A percentile compares a stretch with the other conserved stretches of the same genome.
Evolutionary conservation across 768 basidiomycete genomes (phyloP).

Genomic region (Pleurotus djamor): DNA sequence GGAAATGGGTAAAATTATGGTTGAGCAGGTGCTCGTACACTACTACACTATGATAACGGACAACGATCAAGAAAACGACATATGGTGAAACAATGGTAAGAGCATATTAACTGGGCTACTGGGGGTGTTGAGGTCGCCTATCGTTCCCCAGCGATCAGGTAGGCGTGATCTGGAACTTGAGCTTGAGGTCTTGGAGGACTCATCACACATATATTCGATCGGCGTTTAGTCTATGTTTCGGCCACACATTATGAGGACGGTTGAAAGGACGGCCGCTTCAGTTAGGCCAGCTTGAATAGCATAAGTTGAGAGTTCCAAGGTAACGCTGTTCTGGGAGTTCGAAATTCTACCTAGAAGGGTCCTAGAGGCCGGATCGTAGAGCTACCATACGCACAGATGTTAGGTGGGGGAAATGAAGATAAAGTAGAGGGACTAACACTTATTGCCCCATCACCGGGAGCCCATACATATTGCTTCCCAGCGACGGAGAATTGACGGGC

Average conservation of each 20-base stretch:
- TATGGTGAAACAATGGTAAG: too few relatives aligned
- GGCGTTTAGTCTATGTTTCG: constrained; percentile 40
- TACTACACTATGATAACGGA: too few relatives aligned
- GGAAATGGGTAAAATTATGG: not conserved
- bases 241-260: constrained; percentile 45
- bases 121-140: too few relatives aligned
- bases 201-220: not conserved
- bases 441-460: constrained; percentile 19
- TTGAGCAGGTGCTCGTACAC: too few relatives aligned
- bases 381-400: constrained; percentile 14
- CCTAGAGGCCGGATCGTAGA: too few relatives aligned
- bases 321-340: constrained; percentile 27
- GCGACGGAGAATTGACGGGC: constrained; percentile 34
- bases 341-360: constrained; percentile 31
- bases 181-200: too few relatives aligned
- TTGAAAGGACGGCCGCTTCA: constrained; percentile 41
- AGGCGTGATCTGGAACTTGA: too few relatives aligned
- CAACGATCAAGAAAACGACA: too few relatives aligned
- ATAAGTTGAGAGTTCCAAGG: constrained; percentile 43
- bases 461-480: constrained; percentile 40
- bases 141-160: too few relatives aligned
- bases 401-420: not conserved
- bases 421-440: constrained; percentile 15
- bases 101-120: too few relatives aligned
- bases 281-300: constrained; percentile 45